Evolutionary conservation across 306 rosid genomes (phyloP).

Genomic region (Gastrolobium bilobum): DNA sequence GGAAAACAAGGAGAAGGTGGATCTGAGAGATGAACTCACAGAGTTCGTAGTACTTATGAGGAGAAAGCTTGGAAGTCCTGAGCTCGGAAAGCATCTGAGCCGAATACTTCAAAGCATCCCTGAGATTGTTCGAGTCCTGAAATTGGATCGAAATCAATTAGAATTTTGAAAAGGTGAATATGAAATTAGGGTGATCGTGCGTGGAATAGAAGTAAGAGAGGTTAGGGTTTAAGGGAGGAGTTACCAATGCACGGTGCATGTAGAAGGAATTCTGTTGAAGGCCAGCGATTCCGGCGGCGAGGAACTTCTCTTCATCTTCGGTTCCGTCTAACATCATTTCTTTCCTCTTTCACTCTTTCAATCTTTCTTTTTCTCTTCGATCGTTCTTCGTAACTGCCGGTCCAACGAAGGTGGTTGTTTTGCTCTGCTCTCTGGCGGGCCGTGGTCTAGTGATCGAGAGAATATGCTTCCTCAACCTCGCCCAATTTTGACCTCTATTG

Average conservation of each 20-base stretch:
- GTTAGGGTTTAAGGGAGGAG: slow-evolving; percentile 43
- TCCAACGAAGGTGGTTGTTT: slow-evolving; percentile 27
- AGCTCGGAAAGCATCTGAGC: slow-evolving; percentile 99
- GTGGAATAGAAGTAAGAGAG: slow-evolving; percentile 24
- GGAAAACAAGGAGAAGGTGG: slow-evolving; percentile 20
- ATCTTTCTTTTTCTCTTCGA: slow-evolving; percentile 8
- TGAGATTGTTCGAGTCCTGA: slow-evolving; percentile 94
- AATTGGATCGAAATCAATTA: slow-evolving; percentile 37
- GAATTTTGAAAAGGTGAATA: slow-evolving; percentile 5
- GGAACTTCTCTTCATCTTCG: slow-evolving; percentile 94
- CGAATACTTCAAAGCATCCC: slow-evolving; percentile 93
- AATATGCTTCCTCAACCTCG: slow-evolving; percentile 29
- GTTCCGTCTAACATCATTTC: slow-evolving; percentile 81
- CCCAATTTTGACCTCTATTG: slow-evolving; percentile 8
- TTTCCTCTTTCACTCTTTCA: slow-evolving; percentile 44
- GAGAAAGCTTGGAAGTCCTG: slow-evolving; percentile 96
- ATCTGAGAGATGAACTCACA: slow-evolving; percentile 71
- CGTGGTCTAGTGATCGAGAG: too few species aligned
- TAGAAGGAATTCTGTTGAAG: slow-evolving; percentile 96
- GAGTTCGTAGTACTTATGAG: slow-evolving; percentile 94
- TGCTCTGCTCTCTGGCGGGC: too few species aligned
- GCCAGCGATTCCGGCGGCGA: slow-evolving; percentile 97
- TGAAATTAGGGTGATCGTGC: slow-evolving; percentile 25
- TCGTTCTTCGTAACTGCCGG: slow-evolving; percentile 44
- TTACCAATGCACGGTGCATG: slow-evolving; percentile 99